Percentiles rank a stretch among this genome's conserved stretches.
Conservation (phyloP, 768 basidiomycete genomes). For the Trametes meyenii region DNA sequence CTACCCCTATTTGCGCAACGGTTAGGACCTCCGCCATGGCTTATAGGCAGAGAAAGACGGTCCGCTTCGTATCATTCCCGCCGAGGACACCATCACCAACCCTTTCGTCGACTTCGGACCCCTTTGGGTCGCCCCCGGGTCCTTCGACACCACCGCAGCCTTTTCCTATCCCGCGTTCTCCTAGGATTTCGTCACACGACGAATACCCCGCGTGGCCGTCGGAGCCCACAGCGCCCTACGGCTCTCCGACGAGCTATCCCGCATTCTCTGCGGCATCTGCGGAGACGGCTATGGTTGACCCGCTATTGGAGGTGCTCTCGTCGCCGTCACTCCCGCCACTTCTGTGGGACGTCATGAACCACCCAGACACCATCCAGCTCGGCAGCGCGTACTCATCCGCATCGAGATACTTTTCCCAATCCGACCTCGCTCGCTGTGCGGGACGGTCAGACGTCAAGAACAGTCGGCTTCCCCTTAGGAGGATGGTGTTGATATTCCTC, state of each 20-base stretch:
- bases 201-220: constrained; percentile 12
- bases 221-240: neutral
- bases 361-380: constrained; percentile 10
- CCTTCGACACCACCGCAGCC: constrained; percentile 15
- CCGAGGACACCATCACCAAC: constrained; percentile 19
- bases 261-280: neutral
- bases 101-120: constrained; percentile 13
- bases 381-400: constrained; percentile 6
- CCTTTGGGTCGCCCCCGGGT: constrained; percentile 8
- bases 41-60: constrained; percentile 10
- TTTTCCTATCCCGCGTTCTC: neutral
- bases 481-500: constrained; percentile 11
- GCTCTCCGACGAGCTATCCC: neutral
- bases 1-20: neutral
- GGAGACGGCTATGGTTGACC: constrained; percentile 4
- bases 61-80: constrained; percentile 12
- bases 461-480: constrained; percentile 3
- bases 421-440: constrained; percentile 12
- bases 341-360: constrained; percentile 15
- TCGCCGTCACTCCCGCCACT: constrained; percentile 10
- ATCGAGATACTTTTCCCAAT: neutral
- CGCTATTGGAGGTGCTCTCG: constrained; percentile 10
- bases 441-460: constrained; percentile 1
- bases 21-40: neutral
- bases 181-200: neutral